Percentiles rank a stretch among this genome's conserved stretches.
Conservation (phyloP, 768 basidiomycete species). For the Russula earlei region DNA sequence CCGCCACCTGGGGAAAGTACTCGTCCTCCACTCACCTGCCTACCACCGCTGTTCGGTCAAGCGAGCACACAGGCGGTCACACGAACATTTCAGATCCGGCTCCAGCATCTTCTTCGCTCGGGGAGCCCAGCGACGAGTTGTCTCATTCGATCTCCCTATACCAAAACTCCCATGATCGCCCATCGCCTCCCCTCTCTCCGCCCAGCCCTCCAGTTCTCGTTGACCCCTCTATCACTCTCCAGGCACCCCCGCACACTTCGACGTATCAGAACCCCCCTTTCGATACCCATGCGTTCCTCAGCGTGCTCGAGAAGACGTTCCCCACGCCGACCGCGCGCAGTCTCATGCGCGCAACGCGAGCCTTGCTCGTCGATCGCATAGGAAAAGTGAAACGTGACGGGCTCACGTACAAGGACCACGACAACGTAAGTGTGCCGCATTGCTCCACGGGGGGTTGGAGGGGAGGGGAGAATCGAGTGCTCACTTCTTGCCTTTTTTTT, state of each 20-base stretch:
- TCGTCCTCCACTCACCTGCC: background rate
- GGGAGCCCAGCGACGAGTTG: background rate
- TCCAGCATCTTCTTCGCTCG: background rate
- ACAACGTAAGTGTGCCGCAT: conserved; percentile 49
- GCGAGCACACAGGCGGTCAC: background rate
- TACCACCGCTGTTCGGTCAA: background rate
- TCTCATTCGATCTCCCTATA: conserved; percentile 9
- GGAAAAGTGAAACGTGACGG: conserved; percentile 64
- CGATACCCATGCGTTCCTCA: conserved; percentile 72
- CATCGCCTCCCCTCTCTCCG: background rate
- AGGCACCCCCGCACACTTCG: conserved; percentile 19
- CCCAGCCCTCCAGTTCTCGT: conserved; percentile 9
- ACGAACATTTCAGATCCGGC: background rate
- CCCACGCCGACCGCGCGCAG: conserved; percentile 63
- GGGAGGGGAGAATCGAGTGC: too few species aligned
- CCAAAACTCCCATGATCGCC: background rate
- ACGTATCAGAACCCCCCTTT: conserved; percentile 66
- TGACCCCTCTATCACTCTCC: background rate
- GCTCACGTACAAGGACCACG: conserved; percentile 65
- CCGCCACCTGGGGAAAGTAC: background rate
- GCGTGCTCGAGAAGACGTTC: conserved; percentile 62
- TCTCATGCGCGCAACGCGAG: conserved; percentile 78
- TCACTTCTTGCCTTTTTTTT: too few species aligned
- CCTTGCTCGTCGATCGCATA: conserved; percentile 66
- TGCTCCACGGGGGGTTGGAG: too few species aligned